Percentiles rank a stretch among this genome's conserved stretches.
Evolutionary conservation across 495 filamentous ascomycete species (phyloP).

Genomic region (Daldinia vernicosa): DNA sequence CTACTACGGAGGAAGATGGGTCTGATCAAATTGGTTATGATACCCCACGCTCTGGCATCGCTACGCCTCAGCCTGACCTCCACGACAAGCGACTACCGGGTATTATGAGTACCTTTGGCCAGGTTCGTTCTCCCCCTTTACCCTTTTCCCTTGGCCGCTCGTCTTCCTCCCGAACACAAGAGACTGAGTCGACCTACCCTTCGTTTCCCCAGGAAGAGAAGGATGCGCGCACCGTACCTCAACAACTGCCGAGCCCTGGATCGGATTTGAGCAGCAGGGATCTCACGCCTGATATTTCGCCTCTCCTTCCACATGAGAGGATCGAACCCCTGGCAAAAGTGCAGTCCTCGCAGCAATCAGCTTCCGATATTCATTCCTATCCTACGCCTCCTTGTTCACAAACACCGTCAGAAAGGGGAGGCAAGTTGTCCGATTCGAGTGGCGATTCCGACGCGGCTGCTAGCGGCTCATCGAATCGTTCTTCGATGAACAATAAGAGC

Average conservation of each 20-base stretch:
- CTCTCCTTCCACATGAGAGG: slow-evolving; percentile 63
- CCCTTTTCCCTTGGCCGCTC: slow-evolving; percentile 50
- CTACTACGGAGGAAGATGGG: slow-evolving; percentile 69
- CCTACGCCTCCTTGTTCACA: slow-evolving; percentile 68
- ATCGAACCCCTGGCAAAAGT: slow-evolving; percentile 47
- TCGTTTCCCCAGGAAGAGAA: slow-evolving; percentile 49
- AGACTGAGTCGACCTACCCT: slow-evolving; percentile 49
- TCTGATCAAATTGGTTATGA: slow-evolving; percentile 82
- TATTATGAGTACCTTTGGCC: slow-evolving; percentile 93
- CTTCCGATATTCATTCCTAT: slow-evolving; percentile 56
- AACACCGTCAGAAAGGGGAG: slow-evolving; percentile 62
- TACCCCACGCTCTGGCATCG: slow-evolving; percentile 83
- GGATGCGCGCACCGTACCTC: slow-evolving; percentile 42
- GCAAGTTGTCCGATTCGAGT: slow-evolving; percentile 54
- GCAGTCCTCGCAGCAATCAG: slow-evolving; percentile 47
- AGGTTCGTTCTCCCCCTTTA: slow-evolving; percentile 83
- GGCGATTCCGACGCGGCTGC: slow-evolving; percentile 51
- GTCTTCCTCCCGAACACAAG: slow-evolving; percentile 50
- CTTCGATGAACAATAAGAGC: slow-evolving; percentile 52
- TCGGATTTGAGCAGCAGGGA: slow-evolving; percentile 44
- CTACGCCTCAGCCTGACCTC: slow-evolving; percentile 87
- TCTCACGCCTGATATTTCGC: slow-evolving; percentile 53
- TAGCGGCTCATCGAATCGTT: slow-evolving; percentile 41
- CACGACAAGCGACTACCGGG: slow-evolving; percentile 90
- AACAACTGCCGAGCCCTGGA: slow-evolving; percentile 34